These are phyloP conservation scores for Talaromyces sp. DNA, from an alignment of 2,329 filamentous ascomycete species.

Conservation along the genomic window DNA sequence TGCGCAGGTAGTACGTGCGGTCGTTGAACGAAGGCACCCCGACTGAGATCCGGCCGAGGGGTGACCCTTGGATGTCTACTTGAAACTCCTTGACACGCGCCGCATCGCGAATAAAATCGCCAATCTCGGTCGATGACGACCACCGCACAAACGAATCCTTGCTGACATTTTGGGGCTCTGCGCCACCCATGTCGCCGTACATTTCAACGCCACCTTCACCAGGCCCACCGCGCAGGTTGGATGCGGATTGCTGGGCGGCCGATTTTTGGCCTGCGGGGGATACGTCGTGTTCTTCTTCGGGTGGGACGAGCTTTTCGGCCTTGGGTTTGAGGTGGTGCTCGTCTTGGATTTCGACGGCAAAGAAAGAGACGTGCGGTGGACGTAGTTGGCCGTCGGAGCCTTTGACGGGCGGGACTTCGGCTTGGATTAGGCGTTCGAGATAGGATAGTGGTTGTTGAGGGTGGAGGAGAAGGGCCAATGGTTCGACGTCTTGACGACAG, in stretches of 20 bases:
- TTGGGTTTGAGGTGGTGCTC: conserved; percentile 48
- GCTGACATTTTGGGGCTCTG: conserved; percentile 16
- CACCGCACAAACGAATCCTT: conserved; percentile 71
- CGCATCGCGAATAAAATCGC: conserved; percentile 89
- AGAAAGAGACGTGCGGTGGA: conserved; percentile 70
- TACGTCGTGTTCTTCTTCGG: conserved; percentile 32
- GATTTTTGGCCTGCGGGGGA: conserved; percentile 28
- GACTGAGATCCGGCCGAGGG: conserved; percentile 62
- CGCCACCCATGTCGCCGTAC: conserved; percentile 58
- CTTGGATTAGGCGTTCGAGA: conserved; percentile 81
- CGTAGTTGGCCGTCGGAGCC: conserved; percentile 60
- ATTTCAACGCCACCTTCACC: conserved; percentile 60
- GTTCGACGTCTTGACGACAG: conserved; percentile 57
- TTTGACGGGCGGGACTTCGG: conserved; percentile 69
- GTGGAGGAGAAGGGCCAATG: conserved; percentile 77
- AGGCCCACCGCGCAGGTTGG: conserved; percentile 41
- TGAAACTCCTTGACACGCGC: conserved; percentile 79
- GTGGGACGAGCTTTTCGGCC: background rate
- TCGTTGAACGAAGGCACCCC: conserved; percentile 84
- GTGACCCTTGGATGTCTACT: conserved; percentile 70
- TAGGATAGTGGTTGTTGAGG: conserved; percentile 89
- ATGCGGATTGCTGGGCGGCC: conserved; percentile 20
- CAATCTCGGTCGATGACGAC: conserved; percentile 83
- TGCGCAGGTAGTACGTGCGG: conserved; percentile 80
- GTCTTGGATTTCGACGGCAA: conserved; percentile 68